A percentile compares a stretch with the other conserved stretches of the same genome.
These are phyloP conservation scores for Microsporum canis DNA, from an alignment of 2,329 filamentous ascomycete species.

Conservation along the genomic window DNA sequence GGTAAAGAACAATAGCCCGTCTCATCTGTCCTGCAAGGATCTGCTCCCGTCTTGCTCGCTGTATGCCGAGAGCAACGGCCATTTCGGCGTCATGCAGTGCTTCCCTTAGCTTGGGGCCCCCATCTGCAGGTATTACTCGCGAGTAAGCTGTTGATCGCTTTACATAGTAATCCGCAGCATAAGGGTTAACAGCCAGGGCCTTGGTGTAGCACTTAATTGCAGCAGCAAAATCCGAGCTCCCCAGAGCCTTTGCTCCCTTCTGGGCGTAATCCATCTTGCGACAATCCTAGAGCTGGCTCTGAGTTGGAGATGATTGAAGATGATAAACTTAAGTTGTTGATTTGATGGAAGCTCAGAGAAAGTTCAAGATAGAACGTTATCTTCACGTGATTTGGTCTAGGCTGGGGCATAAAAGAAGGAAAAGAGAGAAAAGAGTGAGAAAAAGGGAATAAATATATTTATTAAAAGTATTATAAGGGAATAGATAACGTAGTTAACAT, in stretches of 20 bases:
- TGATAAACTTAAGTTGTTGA: not conserved
- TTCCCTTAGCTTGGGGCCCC: conserved; percentile 27
- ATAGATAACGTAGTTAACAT: not conserved
- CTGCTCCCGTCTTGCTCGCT: conserved; percentile 61
- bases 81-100: conserved; percentile 61
- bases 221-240: conserved; percentile 50
- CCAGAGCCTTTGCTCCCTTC: conserved; percentile 51
- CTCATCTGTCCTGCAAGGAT: conserved; percentile 75
- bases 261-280: conserved; percentile 41
- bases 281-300: not conserved
- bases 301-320: not conserved
- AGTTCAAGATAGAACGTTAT: not conserved
- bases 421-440: not conserved
- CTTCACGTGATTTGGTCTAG: not conserved
- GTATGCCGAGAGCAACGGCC: conserved; percentile 49
- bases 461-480: not conserved
- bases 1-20: conserved; percentile 61
- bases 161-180: conserved; percentile 67
- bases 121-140: conserved; percentile 44
- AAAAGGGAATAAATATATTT: not conserved
- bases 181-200: conserved; percentile 51
- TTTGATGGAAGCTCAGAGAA: not conserved
- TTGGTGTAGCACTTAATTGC: conserved; percentile 58
- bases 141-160: conserved; percentile 70
- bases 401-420: not conserved